Evolutionary conservation across 441 rosid genomes (phyloP).

Genomic region (Pelargonium citronellum): DNA sequence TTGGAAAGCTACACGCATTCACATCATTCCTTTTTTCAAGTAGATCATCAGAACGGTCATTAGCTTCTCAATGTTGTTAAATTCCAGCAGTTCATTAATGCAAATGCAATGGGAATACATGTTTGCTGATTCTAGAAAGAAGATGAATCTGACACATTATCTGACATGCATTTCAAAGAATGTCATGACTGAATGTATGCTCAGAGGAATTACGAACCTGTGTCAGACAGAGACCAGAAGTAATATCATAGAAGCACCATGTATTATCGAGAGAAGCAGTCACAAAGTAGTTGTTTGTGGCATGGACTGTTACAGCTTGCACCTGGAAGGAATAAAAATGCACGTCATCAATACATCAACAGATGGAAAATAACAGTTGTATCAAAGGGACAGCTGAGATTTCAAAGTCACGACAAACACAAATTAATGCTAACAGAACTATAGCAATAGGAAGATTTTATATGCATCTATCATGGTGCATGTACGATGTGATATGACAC

Average conservation of each 20-base stretch:
- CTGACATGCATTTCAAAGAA: not conserved
- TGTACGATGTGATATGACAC: conserved; percentile 33
- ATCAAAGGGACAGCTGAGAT: conserved; percentile 21
- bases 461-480: no score
- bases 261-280: conserved; percentile 89
- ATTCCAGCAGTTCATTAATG: no score
- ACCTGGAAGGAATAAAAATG: conserved; percentile 44
- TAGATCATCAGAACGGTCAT: no score
- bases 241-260: conserved; percentile 94
- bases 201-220: conserved; percentile 45
- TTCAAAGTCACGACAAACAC: no score
- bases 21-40: no score
- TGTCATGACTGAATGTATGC: not conserved
- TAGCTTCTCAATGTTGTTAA: no score
- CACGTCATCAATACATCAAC: conserved; percentile 5
- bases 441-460: no score
- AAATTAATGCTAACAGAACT: no score
- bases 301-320: conserved; percentile 95
- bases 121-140: not conserved
- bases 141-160: not conserved
- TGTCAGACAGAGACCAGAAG: conserved; percentile 78
- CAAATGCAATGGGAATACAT: no score
- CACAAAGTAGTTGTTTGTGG: conserved; percentile 87
- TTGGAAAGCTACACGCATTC: no score
- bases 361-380: not conserved